Conservation (phyloP, 2,329 filamentous ascomycete genomes). For the Nothophaeocryptopus gaeumannii region DNA sequence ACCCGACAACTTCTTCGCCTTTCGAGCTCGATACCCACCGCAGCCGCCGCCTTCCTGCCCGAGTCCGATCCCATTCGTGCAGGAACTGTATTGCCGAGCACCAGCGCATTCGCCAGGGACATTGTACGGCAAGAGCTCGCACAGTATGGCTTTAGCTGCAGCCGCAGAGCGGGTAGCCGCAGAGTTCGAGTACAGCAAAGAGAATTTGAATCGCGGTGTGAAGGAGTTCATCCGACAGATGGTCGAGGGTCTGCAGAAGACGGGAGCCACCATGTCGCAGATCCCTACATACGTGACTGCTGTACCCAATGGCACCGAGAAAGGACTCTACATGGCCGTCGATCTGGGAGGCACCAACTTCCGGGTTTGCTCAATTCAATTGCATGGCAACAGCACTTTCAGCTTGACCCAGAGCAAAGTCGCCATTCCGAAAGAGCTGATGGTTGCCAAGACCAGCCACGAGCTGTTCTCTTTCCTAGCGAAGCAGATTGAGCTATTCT, state of each 20-base stretch:
- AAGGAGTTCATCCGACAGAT: constrained; percentile 84
- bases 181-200: constrained; percentile 80
- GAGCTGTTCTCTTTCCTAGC: constrained; percentile 92
- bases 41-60: constrained; percentile 30
- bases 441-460: constrained; percentile 80
- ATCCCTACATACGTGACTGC: constrained; percentile 96
- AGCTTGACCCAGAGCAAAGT: constrained; percentile 90
- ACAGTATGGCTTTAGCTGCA: constrained; percentile 55
- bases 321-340: constrained; percentile 94
- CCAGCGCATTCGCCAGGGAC: constrained; percentile 29
- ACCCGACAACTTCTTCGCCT: constrained; percentile 8
- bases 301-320: constrained; percentile 95
- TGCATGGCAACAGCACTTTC: constrained; percentile 94
- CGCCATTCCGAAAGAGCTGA: constrained; percentile 82
- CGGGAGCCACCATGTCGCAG: constrained; percentile 82
- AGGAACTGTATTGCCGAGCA: constrained; percentile 35
- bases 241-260: constrained; percentile 77
- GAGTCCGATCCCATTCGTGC: constrained; percentile 35
- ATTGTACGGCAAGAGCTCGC: constrained; percentile 31
- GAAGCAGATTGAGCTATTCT: constrained; percentile 84
- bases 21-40: constrained; percentile 11
- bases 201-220: constrained; percentile 75
- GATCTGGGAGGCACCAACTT: constrained; percentile 99
- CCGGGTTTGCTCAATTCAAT: constrained; percentile 88
- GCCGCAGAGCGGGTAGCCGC: constrained; percentile 77